Evolutionary conservation across 768 basidiomycete genomes (phyloP).

Genomic region (Megacollybia marginata): DNA sequence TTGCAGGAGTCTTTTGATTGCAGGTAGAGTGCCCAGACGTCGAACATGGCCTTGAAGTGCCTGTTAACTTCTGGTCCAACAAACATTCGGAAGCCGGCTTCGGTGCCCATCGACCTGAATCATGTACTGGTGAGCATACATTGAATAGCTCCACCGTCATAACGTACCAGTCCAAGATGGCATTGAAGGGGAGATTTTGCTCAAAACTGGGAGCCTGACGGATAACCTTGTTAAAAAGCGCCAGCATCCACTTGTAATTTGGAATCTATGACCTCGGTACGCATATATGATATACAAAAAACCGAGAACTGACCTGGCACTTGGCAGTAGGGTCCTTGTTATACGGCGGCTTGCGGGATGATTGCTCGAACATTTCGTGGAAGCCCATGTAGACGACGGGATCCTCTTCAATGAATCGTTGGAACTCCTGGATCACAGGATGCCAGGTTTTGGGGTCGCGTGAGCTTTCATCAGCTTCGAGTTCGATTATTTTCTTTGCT

Average conservation of each 20-base stretch:
- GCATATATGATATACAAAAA: too few relatives aligned
- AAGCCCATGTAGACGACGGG: constrained; percentile 15
- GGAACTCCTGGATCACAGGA: constrained; percentile 13
- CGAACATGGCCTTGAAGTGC: constrained; percentile 39
- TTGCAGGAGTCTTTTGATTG: constrained; percentile 30
- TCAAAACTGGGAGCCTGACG: too few relatives aligned
- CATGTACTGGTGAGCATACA: constrained; percentile 10
- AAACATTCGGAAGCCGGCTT: constrained; percentile 25
- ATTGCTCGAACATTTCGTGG: constrained; percentile 17
- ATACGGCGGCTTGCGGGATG: constrained; percentile 7
- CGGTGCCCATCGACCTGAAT: constrained; percentile 30
- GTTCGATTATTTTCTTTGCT: not conserved
- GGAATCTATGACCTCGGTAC: too few relatives aligned
- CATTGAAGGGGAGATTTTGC: constrained; percentile 31
- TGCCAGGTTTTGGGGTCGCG: not conserved
- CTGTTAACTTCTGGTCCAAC: constrained; percentile 36
- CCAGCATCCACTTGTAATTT: too few relatives aligned
- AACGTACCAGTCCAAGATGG: constrained; percentile 28
- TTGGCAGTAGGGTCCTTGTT: constrained; percentile 1
- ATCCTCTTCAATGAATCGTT: constrained; percentile 14
- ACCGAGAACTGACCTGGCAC: constrained; percentile 3
- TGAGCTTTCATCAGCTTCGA: not conserved
- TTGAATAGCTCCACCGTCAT: not conserved
- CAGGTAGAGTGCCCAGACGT: constrained; percentile 43
- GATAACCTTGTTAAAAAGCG: too few relatives aligned